Evolutionary conservation across 2,329 filamentous ascomycete species (phyloP).

Genomic region (Fusarium incarnatum): DNA sequence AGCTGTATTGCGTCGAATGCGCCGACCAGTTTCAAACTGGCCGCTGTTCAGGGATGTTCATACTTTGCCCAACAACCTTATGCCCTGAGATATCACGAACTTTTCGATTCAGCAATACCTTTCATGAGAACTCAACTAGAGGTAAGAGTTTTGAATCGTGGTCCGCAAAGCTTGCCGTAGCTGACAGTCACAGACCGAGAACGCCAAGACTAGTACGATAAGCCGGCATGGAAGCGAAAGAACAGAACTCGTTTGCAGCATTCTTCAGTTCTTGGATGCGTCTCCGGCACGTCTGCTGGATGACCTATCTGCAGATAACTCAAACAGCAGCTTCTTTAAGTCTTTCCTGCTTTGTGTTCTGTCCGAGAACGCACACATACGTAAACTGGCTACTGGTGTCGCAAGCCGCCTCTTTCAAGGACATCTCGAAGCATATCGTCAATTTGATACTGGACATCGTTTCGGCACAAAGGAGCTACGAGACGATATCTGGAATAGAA

Average conservation of each 20-base stretch:
- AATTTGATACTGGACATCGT: conserved; percentile 42
- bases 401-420: conserved; percentile 60
- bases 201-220: conserved; percentile 25
- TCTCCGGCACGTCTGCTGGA: conserved; percentile 55
- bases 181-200: conserved; percentile 27
- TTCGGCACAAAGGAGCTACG: conserved; percentile 47
- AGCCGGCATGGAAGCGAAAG: conserved; percentile 26
- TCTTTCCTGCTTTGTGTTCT: conserved; percentile 66
- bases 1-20: conserved; percentile 68
- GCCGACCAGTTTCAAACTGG: conserved; percentile 70
- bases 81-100: conserved; percentile 61
- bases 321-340: conserved; percentile 55
- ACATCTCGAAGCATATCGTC: conserved; percentile 46
- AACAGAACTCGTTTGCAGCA: conserved; percentile 51
- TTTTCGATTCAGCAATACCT: conserved; percentile 66
- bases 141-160: conserved; percentile 54
- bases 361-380: conserved; percentile 62
- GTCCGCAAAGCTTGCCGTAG: background rate
- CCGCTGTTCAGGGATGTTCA: conserved; percentile 70
- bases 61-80: conserved; percentile 69
- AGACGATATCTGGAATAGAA: conserved; percentile 65
- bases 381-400: conserved; percentile 61
- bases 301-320: conserved; percentile 45
- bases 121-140: conserved; percentile 69
- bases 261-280: conserved; percentile 68